These are phyloP conservation scores for Diospyros lotus DNA, from an alignment of 148 eudicot species.

Conservation along the genomic window DNA sequence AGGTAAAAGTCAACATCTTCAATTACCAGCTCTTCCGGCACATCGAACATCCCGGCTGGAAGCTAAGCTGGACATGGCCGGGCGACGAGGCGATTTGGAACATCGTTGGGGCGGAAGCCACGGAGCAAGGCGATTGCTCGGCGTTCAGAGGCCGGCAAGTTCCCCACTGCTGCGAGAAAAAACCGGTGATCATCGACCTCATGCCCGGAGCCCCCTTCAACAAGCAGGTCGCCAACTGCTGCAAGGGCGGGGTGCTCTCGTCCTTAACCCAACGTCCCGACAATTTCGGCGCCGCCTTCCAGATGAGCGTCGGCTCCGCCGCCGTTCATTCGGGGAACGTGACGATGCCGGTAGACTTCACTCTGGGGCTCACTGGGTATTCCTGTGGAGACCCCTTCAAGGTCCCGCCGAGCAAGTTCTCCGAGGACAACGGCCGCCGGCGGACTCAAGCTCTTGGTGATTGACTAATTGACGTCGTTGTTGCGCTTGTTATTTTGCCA, in stretches of 20 bases:
- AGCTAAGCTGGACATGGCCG: conserved; percentile 66
- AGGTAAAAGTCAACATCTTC: conserved; percentile 53
- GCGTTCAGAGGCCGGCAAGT: conserved; percentile 29
- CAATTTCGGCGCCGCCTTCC: conserved; percentile 40
- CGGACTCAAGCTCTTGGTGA: conserved; percentile 69
- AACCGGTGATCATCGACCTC: conserved; percentile 67
- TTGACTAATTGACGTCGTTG: too few relatives aligned
- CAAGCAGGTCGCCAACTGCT: conserved; percentile 59
- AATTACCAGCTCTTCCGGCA: conserved; percentile 74
- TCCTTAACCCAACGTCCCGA: conserved; percentile 51
- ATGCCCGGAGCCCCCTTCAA: conserved; percentile 48
- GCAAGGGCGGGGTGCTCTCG: conserved; percentile 61
- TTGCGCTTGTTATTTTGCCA: too few relatives aligned
- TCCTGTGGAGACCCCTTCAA: conserved; percentile 49
- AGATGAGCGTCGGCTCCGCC: conserved; percentile 46
- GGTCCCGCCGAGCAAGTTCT: conserved; percentile 56
- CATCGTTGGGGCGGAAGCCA: conserved; percentile 68
- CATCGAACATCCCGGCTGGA: conserved; percentile 74
- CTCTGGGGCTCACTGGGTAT: conserved; percentile 59
- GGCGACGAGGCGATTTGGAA: conserved; percentile 57
- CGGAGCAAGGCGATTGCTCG: conserved; percentile 74
- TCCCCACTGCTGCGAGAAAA: conserved; percentile 68
- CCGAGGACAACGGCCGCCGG: conserved; percentile 63
- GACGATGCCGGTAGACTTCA: conserved; percentile 20
- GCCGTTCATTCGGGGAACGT: not conserved